A percentile compares a stretch with the other conserved stretches of the same genome.
phyloP scores from a whole-genome alignment of 2,329 filamentous ascomycete genomes.

The Sporothrix mexicana region DNA sequence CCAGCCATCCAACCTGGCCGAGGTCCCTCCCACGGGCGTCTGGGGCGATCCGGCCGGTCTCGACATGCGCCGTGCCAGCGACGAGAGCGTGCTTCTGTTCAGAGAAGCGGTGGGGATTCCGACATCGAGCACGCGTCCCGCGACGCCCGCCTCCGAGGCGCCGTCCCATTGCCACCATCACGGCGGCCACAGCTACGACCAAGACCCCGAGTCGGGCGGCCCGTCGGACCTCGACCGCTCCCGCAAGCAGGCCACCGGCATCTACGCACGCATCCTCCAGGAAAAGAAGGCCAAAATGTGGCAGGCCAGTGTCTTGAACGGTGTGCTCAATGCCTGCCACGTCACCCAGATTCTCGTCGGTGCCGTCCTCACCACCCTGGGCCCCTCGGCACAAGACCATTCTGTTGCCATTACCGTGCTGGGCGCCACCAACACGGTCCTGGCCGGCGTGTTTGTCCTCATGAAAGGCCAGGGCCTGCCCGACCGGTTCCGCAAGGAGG shows the following conservation, averaged over 20 bases:
- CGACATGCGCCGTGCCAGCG: constrained; percentile 44
- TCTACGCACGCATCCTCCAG: constrained; percentile 50
- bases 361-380: constrained; percentile 54
- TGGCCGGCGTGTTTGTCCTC: constrained; percentile 66
- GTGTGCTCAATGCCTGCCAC: constrained; percentile 51
- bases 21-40: not conserved
- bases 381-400: constrained; percentile 55
- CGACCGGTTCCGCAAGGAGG: constrained; percentile 54
- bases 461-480: constrained; percentile 59
- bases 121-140: constrained; percentile 34
- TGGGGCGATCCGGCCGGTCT: constrained; percentile 50
- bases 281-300: constrained; percentile 43
- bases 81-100: constrained; percentile 52
- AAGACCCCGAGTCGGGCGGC: not conserved
- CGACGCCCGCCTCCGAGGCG: constrained; percentile 36
- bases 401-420: constrained; percentile 60
- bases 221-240: constrained; percentile 44
- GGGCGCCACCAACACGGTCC: constrained; percentile 66
- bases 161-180: not conserved
- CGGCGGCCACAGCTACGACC: not conserved
- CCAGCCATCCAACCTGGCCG: not conserved
- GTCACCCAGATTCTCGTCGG: constrained; percentile 55
- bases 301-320: constrained; percentile 47
- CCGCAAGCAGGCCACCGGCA: constrained; percentile 46
- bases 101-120: constrained; percentile 53